Percentiles rank a stretch among this genome's conserved stretches.
Evolutionary conservation across 2,329 filamentous ascomycete genomes (phyloP).

Genomic region (Colletotrichum musae): DNA sequence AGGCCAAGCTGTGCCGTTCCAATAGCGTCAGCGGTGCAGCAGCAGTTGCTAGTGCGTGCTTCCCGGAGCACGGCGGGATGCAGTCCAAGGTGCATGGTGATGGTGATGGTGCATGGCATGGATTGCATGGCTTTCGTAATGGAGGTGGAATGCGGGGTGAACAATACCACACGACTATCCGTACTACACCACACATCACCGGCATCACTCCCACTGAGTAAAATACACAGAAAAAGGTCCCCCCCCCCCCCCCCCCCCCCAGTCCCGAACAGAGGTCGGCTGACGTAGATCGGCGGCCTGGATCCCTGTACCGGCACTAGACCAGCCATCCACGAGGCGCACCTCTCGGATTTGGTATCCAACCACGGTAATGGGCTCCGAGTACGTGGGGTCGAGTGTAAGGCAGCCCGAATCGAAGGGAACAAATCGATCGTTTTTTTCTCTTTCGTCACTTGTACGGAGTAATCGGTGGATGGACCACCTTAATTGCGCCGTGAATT

Average conservation of each 20-base stretch:
- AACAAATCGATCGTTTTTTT: slow-evolving; percentile 8
- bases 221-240: neutral
- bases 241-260: slow-evolving; percentile 21
- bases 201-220: neutral
- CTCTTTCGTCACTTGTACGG: neutral
- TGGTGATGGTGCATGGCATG: neutral
- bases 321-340: slow-evolving; percentile 24
- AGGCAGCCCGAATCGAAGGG: slow-evolving; percentile 20
- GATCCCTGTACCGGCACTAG: slow-evolving; percentile 36
- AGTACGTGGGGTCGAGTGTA: slow-evolving; percentile 10
- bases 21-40: slow-evolving; percentile 11
- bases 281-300: slow-evolving; percentile 32
- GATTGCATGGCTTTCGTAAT: slow-evolving; percentile 7
- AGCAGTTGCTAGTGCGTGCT: neutral
- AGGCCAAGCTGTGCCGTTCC: slow-evolving; percentile 19
- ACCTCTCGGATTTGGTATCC: slow-evolving; percentile 33
- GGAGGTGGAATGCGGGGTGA: slow-evolving; percentile 25
- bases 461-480: neutral
- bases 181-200: neutral
- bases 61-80: neutral
- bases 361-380: slow-evolving; percentile 33
- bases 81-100: too few species aligned
- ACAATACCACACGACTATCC: too few species aligned
- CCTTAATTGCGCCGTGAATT: neutral
- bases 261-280: slow-evolving; percentile 29